A percentile compares a stretch with the other conserved stretches of the same genome.
Conservation (phyloP, 2,329 filamentous ascomycete genomes). For the Septoria linicola region DNA sequence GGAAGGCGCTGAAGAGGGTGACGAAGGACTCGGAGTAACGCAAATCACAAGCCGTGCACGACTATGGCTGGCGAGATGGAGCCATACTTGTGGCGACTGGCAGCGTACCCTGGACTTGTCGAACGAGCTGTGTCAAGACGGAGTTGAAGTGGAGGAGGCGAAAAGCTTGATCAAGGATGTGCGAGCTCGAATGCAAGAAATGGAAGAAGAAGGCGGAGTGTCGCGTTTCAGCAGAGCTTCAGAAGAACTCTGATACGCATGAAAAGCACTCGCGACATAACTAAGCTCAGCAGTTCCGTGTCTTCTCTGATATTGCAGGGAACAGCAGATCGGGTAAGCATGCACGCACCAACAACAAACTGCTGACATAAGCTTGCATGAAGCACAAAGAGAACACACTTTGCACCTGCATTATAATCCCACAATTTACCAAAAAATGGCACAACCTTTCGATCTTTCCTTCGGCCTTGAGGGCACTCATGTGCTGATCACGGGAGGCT, state of each 20-base stretch:
- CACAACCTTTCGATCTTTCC: conserved; percentile 31
- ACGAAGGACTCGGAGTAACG: conserved; percentile 74
- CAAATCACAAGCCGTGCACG: conserved; percentile 87
- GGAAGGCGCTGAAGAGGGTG: conserved; percentile 59
- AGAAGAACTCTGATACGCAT: conserved; percentile 8
- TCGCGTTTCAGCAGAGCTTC: conserved; percentile 6
- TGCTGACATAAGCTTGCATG: conserved; percentile 15
- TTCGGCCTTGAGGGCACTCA: conserved; percentile 42
- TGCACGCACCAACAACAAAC: neutral
- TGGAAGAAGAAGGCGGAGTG: conserved; percentile 13
- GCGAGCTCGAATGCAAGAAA: conserved; percentile 63
- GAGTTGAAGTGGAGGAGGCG: conserved; percentile 93
- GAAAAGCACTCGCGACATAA: neutral
- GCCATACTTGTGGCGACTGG: conserved; percentile 74
- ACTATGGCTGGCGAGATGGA: conserved; percentile 86
- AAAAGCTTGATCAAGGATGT: conserved; percentile 89
- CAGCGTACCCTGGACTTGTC: conserved; percentile 75
- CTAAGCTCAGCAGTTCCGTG: no score
- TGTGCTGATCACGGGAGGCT: conserved; percentile 46
- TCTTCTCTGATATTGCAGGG: conserved; percentile 11
- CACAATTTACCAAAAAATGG: conserved; percentile 3
- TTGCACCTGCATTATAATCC: conserved; percentile 9
- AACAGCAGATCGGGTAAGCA: neutral
- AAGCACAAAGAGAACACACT: conserved; percentile 3
- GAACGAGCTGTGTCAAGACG: conserved; percentile 90